Percentiles rank a stretch among this genome's conserved stretches.
These are phyloP conservation scores for Leptosphaerulina australis DNA, from an alignment of 2,329 filamentous ascomycete genomes.

Conservation along the genomic window DNA sequence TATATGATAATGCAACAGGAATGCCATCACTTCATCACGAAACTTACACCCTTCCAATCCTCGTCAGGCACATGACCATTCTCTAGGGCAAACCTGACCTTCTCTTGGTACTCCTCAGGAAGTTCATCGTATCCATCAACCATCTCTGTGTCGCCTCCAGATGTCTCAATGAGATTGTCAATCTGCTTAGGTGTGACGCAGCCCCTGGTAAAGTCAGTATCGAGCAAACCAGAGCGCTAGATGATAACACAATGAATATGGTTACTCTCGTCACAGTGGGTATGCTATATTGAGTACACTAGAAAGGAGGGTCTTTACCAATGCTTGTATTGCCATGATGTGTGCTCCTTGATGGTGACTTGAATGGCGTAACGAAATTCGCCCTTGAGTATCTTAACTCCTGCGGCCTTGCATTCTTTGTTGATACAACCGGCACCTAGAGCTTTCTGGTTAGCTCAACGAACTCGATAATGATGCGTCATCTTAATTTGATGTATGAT, in stretches of 20 bases:
- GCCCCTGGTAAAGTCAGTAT: constrained; percentile 66
- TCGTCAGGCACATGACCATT: constrained; percentile 82
- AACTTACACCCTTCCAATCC: constrained; percentile 84
- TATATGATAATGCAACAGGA: neutral
- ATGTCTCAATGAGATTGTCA: constrained; percentile 65
- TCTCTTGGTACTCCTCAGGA: constrained; percentile 69
- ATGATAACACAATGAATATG: no score
- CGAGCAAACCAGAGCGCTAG: no score
- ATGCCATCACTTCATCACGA: neutral
- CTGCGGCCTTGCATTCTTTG: constrained; percentile 73
- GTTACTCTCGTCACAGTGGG: no score
- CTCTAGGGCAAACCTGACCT: constrained; percentile 72
- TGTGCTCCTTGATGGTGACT: constrained; percentile 66
- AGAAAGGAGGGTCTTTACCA: constrained; percentile 65
- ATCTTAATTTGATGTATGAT: no score
- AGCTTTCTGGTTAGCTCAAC: neutral
- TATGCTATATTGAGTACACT: no score
- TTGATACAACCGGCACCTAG: constrained; percentile 63
- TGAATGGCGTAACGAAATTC: constrained; percentile 77
- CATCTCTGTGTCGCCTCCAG: constrained; percentile 65
- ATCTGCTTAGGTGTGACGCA: constrained; percentile 82
- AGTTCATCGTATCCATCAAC: constrained; percentile 86
- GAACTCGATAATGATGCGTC: neutral
- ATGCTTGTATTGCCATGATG: constrained; percentile 79
- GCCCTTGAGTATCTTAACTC: constrained; percentile 72